These are phyloP conservation scores for Yamadazyma songkhlaensis DNA, from an alignment of 1,139 yeast species.

Conservation along the genomic window DNA sequence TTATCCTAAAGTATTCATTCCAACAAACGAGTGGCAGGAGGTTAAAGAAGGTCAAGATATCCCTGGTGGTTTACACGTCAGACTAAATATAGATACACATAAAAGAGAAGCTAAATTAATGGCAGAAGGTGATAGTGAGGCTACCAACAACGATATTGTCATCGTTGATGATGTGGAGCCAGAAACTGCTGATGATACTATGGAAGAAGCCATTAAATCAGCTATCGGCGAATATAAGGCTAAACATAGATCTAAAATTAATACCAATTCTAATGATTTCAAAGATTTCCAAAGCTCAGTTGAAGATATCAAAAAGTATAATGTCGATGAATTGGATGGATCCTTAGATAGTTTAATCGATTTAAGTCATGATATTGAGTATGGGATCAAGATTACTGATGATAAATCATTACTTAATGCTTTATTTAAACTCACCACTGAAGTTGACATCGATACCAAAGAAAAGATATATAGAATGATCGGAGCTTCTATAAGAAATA, in stretches of 20 bases:
- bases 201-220: neutral
- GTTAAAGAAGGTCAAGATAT: conserved; percentile 67
- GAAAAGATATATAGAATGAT: conserved; percentile 52
- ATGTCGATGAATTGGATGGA: conserved; percentile 16
- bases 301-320: neutral
- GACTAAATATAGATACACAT: conserved; percentile 67
- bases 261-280: conserved; percentile 4
- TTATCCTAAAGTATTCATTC: conserved; percentile 60
- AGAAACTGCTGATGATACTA: conserved; percentile 8
- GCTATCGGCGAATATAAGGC: neutral
- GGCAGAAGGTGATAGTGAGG: conserved; percentile 23
- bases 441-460: conserved; percentile 10
- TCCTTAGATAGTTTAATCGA: conserved; percentile 54
- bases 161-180: conserved; percentile 14
- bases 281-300: conserved; percentile 4
- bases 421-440: neutral
- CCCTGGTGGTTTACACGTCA: conserved; percentile 76
- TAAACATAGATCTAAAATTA: neutral
- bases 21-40: conserved; percentile 65
- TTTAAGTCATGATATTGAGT: conserved; percentile 62
- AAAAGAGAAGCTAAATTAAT: conserved; percentile 62
- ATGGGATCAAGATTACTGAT: conserved; percentile 45
- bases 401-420: conserved; percentile 8
- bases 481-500: conserved; percentile 65
- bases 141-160: conserved; percentile 10